Conservation (phyloP, 1,139 yeast genomes). For the Pneumocystis oryctolagi region DNA sequence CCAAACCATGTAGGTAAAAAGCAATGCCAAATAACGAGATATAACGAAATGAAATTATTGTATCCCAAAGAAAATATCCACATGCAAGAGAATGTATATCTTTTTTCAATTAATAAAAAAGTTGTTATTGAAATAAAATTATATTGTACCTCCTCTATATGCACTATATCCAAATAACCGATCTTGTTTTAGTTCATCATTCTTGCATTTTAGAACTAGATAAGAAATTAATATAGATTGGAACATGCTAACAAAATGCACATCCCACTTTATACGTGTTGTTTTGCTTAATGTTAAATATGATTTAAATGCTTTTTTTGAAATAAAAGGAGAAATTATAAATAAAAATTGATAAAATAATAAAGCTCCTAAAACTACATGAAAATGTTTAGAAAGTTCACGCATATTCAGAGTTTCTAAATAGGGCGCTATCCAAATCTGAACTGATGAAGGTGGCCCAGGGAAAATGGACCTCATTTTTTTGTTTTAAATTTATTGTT, state of each 20-base stretch:
- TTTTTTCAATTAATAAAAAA: background rate
- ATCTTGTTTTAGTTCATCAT: slow-evolving; percentile 37
- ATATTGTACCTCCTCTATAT: slow-evolving; percentile 37
- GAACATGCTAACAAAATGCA: slow-evolving; percentile 77
- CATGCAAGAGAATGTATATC: slow-evolving; percentile 53
- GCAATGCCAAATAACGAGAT: slow-evolving; percentile 62
- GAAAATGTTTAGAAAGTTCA: slow-evolving; percentile 32
- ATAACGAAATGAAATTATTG: slow-evolving; percentile 46
- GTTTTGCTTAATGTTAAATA: slow-evolving; percentile 37
- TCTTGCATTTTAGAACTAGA: slow-evolving; percentile 43
- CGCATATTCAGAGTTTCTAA: slow-evolving; percentile 12
- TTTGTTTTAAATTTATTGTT: background rate
- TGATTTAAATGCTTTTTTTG: slow-evolving; percentile 34
- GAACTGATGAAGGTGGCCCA: slow-evolving; percentile 12
- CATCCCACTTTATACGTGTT: slow-evolving; percentile 58
- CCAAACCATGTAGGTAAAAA: slow-evolving; percentile 70
- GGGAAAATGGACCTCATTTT: slow-evolving; percentile 10
- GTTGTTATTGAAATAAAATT: background rate
- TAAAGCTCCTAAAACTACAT: slow-evolving; percentile 37
- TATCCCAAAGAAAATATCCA: slow-evolving; percentile 92
- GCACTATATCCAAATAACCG: slow-evolving; percentile 52
- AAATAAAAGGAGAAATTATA: slow-evolving; percentile 31
- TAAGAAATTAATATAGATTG: slow-evolving; percentile 51
- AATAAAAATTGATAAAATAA: slow-evolving; percentile 34
- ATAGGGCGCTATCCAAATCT: slow-evolving; percentile 7